A percentile compares a stretch with the other conserved stretches of the same genome.
phyloP scores from a whole-genome alignment of 768 basidiomycete genomes.

The Tylopilus sp. region DNA sequence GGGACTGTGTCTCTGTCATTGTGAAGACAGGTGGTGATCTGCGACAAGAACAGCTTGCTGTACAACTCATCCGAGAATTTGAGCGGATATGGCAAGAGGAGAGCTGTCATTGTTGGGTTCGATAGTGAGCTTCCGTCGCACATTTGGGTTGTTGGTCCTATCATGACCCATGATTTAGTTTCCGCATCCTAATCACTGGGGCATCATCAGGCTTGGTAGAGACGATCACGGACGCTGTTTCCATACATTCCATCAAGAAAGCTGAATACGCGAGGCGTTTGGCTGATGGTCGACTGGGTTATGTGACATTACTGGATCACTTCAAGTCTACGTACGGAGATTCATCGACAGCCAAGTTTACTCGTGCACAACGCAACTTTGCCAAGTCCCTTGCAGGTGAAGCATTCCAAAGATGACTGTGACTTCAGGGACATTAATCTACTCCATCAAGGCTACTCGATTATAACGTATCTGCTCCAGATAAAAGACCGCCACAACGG shows the following conservation, averaged over 20 bases:
- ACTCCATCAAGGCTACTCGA: slow-evolving; percentile 70
- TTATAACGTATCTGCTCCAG: slow-evolving; percentile 95
- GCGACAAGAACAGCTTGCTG: slow-evolving; percentile 95
- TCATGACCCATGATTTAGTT: slow-evolving; percentile 47
- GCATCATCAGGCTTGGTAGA: slow-evolving; percentile 92
- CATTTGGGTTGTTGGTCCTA: background rate
- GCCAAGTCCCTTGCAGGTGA: slow-evolving; percentile 85
- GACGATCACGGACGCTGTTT: slow-evolving; percentile 97
- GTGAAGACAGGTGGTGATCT: slow-evolving; percentile 98
- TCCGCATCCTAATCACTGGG: slow-evolving; percentile 94
- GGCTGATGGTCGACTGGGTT: slow-evolving; percentile 73
- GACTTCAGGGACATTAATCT: background rate
- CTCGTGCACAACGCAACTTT: slow-evolving; percentile 90
- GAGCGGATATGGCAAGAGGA: slow-evolving; percentile 95
- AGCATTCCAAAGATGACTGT: background rate
- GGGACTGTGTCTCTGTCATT: slow-evolving; percentile 94
- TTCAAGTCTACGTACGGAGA: slow-evolving; percentile 90
- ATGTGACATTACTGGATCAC: slow-evolving; percentile 90
- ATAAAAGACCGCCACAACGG: slow-evolving; percentile 99
- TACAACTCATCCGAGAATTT: slow-evolving; percentile 92
- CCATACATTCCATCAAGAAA: slow-evolving; percentile 99
- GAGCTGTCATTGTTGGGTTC: slow-evolving; percentile 87
- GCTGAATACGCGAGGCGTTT: slow-evolving; percentile 91
- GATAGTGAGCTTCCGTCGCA: slow-evolving; percentile 58
- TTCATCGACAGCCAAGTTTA: slow-evolving; percentile 81